phyloP scores from a whole-genome alignment of 2,329 filamentous ascomycete species.

The Botryotinia calthae region DNA sequence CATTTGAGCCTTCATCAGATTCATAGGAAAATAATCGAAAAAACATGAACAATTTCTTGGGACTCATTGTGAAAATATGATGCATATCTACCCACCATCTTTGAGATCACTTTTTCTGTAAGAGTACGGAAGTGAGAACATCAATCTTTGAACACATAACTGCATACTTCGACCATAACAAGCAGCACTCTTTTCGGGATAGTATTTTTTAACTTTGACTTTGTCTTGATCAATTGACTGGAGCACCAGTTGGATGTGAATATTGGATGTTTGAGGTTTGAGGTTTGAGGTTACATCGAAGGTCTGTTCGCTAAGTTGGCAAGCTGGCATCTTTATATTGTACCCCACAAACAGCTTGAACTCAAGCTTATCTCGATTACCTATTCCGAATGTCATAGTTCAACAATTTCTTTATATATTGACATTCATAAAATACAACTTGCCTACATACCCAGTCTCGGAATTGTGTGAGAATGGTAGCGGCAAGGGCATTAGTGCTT shows the following conservation, averaged over 20 bases:
- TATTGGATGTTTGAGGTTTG: slow-evolving; percentile 3
- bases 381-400: background rate
- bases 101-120: background rate
- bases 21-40: background rate
- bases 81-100: background rate
- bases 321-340: slow-evolving; percentile 30
- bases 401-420: background rate
- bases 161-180: background rate
- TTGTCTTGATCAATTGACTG: background rate
- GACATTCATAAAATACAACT: background rate
- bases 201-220: background rate
- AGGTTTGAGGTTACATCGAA: background rate
- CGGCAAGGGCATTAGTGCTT: slow-evolving; percentile 37
- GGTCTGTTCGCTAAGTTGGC: slow-evolving; percentile 23
- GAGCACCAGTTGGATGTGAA: background rate
- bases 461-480: slow-evolving; percentile 29
- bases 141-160: background rate
- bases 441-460: background rate
- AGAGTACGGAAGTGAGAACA: background rate
- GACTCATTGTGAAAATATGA: slow-evolving; percentile 4
- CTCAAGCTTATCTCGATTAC: slow-evolving; percentile 13
- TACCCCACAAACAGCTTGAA: slow-evolving; percentile 17
- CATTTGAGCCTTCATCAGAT: slow-evolving; percentile 16
- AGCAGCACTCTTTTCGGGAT: background rate
- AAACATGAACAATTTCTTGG: background rate